phyloP scores from a whole-genome alignment of 139 green algal genomes.

The Gonium pectorale region DNA sequence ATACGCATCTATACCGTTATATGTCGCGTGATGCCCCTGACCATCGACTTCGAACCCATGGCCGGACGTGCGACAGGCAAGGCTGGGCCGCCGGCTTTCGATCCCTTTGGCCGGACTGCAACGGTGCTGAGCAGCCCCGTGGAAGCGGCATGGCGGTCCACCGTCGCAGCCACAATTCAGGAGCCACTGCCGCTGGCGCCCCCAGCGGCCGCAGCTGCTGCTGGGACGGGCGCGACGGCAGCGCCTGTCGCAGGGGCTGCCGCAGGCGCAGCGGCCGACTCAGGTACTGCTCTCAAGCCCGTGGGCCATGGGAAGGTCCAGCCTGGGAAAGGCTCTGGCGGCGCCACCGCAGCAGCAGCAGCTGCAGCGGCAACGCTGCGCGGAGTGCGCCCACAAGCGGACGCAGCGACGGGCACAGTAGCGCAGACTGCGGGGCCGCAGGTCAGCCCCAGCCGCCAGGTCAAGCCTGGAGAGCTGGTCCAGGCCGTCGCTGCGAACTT shows the following conservation, averaged over 20 bases:
- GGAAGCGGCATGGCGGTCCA: constrained; percentile 44
- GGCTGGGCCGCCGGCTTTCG: background rate
- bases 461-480: background rate
- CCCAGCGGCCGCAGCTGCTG: background rate
- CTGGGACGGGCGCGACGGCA: background rate
- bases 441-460: background rate
- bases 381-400: background rate
- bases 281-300: no score
- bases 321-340: background rate
- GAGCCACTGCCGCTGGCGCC: constrained; percentile 24
- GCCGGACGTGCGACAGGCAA: background rate
- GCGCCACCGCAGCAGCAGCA: background rate
- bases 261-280: no score
- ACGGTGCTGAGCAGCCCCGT: constrained; percentile 10
- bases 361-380: background rate
- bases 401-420: background rate
- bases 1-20: no score
- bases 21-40: no score
- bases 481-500: constrained; percentile 3
- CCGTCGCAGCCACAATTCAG: constrained; percentile 37
- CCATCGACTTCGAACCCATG: no score
- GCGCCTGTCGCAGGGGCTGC: background rate
- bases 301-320: no score
- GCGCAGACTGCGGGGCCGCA: background rate
- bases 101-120: constrained; percentile 51